Evolutionary conservation across 2,329 filamentous ascomycete species (phyloP), one percentile per base, ranked within the genome.

Genomic region (Venturia oleaginea): DNA sequence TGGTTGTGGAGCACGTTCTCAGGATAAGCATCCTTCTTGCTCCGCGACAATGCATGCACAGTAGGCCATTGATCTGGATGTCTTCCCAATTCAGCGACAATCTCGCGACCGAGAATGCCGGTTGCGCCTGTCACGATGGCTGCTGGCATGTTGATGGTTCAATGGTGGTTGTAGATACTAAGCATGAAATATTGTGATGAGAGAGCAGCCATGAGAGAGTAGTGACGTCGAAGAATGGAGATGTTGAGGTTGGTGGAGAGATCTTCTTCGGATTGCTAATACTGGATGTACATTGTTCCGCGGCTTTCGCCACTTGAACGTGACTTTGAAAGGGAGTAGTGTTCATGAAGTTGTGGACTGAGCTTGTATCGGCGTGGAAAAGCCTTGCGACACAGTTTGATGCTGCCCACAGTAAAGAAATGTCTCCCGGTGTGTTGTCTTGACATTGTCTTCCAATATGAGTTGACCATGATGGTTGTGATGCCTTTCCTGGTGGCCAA

Each of bases 41-140:
- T 74, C 30, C 76, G 72, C 1, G 77, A 79, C 2, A 79, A 69
- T 13, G 76, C 72, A 67, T 78, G 72, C 37, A 79, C 70, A 4
- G 70, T 78, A 4, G 69, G 65, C 70, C 76, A 78, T 68, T 72
- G 68, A 55, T 72, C 64, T 13, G 70, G 65, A 54, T 78, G 69
- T 64, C 72, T 71, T 51, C 70, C 70, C 7, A 79, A 72, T 62
- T 77, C 74, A 24, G 67, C 68, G 42, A 78, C 73, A 46, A 78
- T 77, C 48, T 75, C 75, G 30, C 73, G 72, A 42, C 77, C 77
- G 11, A 74, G 71, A 46, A 78, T 77, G 64, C 76, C 67, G 30
- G 72, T 73, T 19, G 72, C 72, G 30, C 72, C 71, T 13, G 70
- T 71, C 43, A 73, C 71, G 46, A 74, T 71, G 54, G 71, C 72